phyloP scores from a whole-genome alignment of 768 basidiomycete genomes.

The Tulasnella sp. region DNA sequence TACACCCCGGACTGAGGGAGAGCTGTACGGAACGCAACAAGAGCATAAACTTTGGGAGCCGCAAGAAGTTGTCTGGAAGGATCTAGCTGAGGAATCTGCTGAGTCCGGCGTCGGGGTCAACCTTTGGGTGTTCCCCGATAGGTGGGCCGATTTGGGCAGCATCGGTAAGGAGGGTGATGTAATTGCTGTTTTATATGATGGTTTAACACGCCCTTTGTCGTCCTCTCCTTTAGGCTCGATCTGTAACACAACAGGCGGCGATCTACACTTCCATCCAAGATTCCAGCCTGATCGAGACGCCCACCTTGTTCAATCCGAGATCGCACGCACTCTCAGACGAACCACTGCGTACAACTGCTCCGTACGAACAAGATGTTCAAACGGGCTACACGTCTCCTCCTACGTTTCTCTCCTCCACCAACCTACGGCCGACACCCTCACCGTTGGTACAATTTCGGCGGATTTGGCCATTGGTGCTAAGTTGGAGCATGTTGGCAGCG shows the following conservation, averaged over 20 bases:
- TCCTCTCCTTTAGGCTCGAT: slow-evolving; percentile 47
- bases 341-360: slow-evolving; percentile 73
- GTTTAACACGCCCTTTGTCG: neutral
- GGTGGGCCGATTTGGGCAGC: slow-evolving; percentile 78
- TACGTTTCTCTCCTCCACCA: slow-evolving; percentile 39
- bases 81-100: slow-evolving; percentile 80
- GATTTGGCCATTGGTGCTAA: slow-evolving; percentile 69
- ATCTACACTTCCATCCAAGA: slow-evolving; percentile 86
- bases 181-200: neutral
- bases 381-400: slow-evolving; percentile 59
- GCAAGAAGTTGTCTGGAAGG: slow-evolving; percentile 70
- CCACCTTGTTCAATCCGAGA: slow-evolving; percentile 59
- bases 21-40: slow-evolving; percentile 74
- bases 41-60: slow-evolving; percentile 74
- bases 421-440: slow-evolving; percentile 35
- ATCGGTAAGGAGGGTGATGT: slow-evolving; percentile 46
- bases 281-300: slow-evolving; percentile 66
- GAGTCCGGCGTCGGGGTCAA: slow-evolving; percentile 86
- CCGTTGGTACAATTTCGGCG: slow-evolving; percentile 72
- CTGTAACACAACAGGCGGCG: slow-evolving; percentile 74
- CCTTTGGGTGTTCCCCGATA: slow-evolving; percentile 73
- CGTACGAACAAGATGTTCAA: slow-evolving; percentile 75
- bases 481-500: slow-evolving; percentile 56
- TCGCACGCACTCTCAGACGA: slow-evolving; percentile 58
- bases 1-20: slow-evolving; percentile 48